Percentiles rank a stretch among this genome's conserved stretches.
Conservation (phyloP, 345 rosid genomes). For the Lepidium sativum region DNA sequence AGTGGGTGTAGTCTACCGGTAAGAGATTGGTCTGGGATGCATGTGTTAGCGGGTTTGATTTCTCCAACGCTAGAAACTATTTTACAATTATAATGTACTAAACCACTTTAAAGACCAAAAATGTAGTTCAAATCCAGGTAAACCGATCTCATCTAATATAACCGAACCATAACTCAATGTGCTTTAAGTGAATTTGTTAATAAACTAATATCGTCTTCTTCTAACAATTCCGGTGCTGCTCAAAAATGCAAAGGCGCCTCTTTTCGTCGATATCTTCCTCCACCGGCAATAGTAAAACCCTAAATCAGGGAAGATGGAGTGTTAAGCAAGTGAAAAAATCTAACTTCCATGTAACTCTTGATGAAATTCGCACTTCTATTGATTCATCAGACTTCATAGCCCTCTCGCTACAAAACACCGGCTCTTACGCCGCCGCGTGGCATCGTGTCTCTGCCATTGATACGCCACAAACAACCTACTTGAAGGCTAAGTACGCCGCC, state of each 20-base stretch:
- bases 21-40: no score
- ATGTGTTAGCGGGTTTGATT: no score
- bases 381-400: slow-evolving; percentile 60
- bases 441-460: slow-evolving; percentile 70
- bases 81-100: no score
- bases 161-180: no score
- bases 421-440: slow-evolving; percentile 73
- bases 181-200: no score
- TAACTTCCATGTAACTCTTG: slow-evolving; percentile 41
- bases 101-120: no score
- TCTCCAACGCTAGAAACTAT: no score
- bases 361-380: slow-evolving; percentile 45
- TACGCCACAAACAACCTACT: slow-evolving; percentile 55
- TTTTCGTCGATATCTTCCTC: slow-evolving; percentile 28
- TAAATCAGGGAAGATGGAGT: slow-evolving; percentile 30
- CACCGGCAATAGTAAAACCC: slow-evolving; percentile 22
- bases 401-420: slow-evolving; percentile 59
- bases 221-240: not conserved
- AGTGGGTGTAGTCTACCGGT: no score
- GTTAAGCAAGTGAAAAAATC: slow-evolving; percentile 63
- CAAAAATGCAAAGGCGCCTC: slow-evolving; percentile 35
- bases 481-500: slow-evolving; percentile 62
- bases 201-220: not conserved
- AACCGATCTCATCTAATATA: no score
- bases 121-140: no score